Evolutionary conservation across 495 filamentous ascomycete species (phyloP).

Genomic region (Penicillium bovifimosum): DNA sequence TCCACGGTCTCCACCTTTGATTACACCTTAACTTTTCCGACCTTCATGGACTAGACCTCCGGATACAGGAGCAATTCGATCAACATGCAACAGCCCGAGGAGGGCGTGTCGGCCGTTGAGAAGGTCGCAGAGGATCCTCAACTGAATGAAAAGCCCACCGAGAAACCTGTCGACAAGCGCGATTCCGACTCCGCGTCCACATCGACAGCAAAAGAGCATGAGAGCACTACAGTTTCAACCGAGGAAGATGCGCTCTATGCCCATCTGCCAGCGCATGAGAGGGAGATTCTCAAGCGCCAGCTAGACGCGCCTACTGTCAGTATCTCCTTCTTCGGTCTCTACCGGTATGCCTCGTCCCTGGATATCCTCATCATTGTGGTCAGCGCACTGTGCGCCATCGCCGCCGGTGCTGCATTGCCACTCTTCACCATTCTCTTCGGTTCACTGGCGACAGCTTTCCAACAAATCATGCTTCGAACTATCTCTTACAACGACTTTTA

Average conservation of each 20-base stretch:
- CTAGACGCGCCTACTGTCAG: conserved; percentile 61
- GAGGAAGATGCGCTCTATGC: conserved; percentile 34
- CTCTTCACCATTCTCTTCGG: conserved; percentile 84
- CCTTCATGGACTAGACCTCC: conserved; percentile 5
- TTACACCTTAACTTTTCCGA: background rate
- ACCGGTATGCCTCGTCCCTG: conserved; percentile 70
- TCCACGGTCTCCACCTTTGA: background rate
- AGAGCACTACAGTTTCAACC: conserved; percentile 10
- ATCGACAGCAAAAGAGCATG: conserved; percentile 25
- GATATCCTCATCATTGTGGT: conserved; percentile 70
- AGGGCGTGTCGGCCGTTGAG: conserved; percentile 16
- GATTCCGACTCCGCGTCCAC: conserved; percentile 22
- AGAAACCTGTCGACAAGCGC: conserved; percentile 10
- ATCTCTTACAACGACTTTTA: conserved; percentile 52
- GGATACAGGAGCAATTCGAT: background rate
- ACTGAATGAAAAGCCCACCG: conserved; percentile 6
- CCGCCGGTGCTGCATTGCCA: conserved; percentile 74
- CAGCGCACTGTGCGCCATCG: conserved; percentile 62
- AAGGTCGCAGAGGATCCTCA: conserved; percentile 10
- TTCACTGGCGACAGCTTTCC: conserved; percentile 66
- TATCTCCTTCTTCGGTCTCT: conserved; percentile 62
- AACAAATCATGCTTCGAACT: conserved; percentile 49
- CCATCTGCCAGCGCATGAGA: conserved; percentile 49
- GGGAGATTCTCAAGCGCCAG: conserved; percentile 62
- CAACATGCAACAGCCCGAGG: conserved; percentile 24